Percentiles rank a stretch among this genome's conserved stretches.
phyloP scores from a whole-genome alignment of 345 rosid genomes.

The Camelina sativa region DNA sequence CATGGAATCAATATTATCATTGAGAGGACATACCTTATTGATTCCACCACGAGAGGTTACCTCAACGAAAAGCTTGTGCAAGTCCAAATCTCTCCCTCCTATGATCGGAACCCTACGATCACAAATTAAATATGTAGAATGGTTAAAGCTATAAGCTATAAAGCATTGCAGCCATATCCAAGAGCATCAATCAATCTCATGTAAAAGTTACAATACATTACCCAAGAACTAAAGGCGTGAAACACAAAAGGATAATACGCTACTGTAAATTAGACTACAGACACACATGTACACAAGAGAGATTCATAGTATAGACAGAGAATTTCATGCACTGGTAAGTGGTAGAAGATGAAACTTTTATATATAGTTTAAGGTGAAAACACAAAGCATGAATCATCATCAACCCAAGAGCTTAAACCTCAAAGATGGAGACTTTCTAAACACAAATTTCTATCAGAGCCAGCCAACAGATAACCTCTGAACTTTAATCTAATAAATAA shows the following conservation, averaged over 20 bases:
- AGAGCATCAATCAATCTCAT: conserved; percentile 5
- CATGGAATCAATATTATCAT: background rate
- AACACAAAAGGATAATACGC: background rate
- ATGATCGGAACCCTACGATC: conserved; percentile 82
- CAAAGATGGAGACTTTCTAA: conserved; percentile 10
- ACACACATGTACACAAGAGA: background rate
- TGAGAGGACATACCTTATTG: conserved; percentile 65
- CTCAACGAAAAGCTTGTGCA: conserved; percentile 90
- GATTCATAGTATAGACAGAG: background rate
- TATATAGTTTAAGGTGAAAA: background rate
- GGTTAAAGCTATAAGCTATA: background rate
- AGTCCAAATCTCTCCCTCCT: conserved; percentile 87
- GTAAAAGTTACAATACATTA: background rate
- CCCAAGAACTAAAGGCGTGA: background rate
- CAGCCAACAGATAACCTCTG: conserved; percentile 19
- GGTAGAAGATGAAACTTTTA: conserved; percentile 1
- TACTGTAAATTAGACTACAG: background rate
- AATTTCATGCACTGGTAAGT: background rate
- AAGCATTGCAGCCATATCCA: conserved; percentile 11
- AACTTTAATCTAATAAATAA: background rate
- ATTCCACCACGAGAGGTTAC: conserved; percentile 97
- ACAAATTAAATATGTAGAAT: conserved; percentile 5
- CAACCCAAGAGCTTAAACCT: background rate
- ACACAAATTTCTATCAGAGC: background rate
- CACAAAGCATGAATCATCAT: conserved; percentile 14